Evolutionary conservation across 192 early-diverging fungal genomes (phyloP), one percentile per base, ranked within the genome.

Genomic region (Backusella sp.): DNA sequence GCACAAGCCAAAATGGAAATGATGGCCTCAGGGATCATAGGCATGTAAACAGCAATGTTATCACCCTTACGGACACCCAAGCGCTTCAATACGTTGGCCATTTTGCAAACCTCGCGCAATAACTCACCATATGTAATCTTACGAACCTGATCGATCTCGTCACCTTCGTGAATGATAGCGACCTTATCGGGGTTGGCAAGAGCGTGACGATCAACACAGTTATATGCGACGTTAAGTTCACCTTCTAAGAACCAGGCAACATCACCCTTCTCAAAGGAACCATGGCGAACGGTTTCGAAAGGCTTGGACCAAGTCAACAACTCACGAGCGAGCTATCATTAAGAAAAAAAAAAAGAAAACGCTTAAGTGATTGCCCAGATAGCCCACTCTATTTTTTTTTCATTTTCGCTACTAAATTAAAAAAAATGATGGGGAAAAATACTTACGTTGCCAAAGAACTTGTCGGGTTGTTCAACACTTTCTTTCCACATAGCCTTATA

Each of bases 171-270:
- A 68, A 96, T 91, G 79, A 96, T 94, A 49, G 95, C 95, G 32
- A 92, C 80, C 86, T 89, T 88, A 78, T 90, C 84, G 17, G 96
- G 96, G 73, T 92, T 86, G 56, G 83, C 75, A 26, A 89, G 66
- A 37, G 96, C 97, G 84, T 96, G 94, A 56, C 97, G 92, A 82
- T 99, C 97, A 37, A 99, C 92, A 85, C 96, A 97, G 90, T 99
- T 99, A 88, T 94, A 94, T 34, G 92, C 89, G n/a, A 91, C 94
- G 79, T 99, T 99, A 76, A 99, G 86, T 77, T 93, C 83, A 52
- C 97, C 97, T 76, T 94, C 92, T 37, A 89, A 84, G 87, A 99
- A 99, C 97, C 97, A 99, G 37, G 95, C 90, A 76, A 94, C 89
- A 83, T 99, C 91, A 68, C 97, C 97, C 56, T 92, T 86, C 34